These are phyloP conservation scores for Mrakia hoshinonis DNA, from an alignment of 768 basidiomycete species.

Conservation along the genomic window DNA sequence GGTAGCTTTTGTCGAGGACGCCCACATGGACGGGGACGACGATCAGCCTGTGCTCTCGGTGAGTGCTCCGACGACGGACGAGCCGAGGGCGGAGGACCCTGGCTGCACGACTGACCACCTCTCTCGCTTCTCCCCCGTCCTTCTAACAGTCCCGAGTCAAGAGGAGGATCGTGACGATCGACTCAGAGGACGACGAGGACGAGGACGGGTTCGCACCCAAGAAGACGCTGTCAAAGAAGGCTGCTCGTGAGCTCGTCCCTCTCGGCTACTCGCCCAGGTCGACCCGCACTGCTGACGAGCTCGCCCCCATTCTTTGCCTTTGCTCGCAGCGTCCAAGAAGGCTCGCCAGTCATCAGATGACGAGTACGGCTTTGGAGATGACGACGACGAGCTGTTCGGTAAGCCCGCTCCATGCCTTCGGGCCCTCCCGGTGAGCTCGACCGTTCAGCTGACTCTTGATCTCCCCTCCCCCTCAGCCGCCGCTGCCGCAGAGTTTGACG, in stretches of 20 bases:
- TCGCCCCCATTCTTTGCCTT: neutral
- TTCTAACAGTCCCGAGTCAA: conserved; percentile 12
- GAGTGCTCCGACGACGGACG: neutral
- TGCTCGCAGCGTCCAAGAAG: conserved; percentile 12
- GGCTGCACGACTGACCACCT: neutral
- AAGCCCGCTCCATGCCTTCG: neutral
- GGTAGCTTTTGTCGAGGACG: conserved; percentile 13
- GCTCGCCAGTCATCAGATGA: conserved; percentile 20
- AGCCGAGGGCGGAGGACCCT: neutral
- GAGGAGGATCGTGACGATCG: conserved; percentile 17
- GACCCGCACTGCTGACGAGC: neutral
- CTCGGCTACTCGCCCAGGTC: neutral
- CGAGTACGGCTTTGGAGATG: conserved; percentile 21
- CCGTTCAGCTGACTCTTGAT: neutral
- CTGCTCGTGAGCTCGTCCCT: conserved; percentile 22
- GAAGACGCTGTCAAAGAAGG: conserved; percentile 30
- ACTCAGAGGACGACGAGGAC: conserved; percentile 34
- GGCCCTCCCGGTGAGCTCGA: neutral
- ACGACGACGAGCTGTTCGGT: conserved; percentile 27
- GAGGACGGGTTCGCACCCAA: conserved; percentile 29
- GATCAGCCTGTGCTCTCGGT: neutral
- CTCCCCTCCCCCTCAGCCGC: neutral
- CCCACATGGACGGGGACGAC: conserved; percentile 11
- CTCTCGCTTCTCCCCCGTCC: neutral
- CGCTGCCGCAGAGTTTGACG: conserved; percentile 23